Base-by-base conservation (phyloP, 805 yeast species). In the Yarrowia sp. region DNA sequence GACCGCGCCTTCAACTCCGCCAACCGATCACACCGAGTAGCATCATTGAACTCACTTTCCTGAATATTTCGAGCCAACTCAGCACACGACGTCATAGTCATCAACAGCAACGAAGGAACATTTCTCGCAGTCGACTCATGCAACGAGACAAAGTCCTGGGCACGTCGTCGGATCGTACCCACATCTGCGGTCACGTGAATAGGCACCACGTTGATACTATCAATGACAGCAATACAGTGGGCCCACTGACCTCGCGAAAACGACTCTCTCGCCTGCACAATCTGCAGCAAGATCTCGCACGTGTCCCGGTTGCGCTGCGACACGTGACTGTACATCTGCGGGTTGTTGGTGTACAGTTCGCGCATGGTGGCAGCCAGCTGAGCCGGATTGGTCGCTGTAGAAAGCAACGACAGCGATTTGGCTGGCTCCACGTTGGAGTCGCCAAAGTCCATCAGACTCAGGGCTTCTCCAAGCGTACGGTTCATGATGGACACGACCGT, bases 41-140 rank as follows among this genome's bases (percentile, higher is more conserved):
- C 71, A 8, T 81, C 78, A 41, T 79, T 78, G 69, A 77, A 84
- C 35, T 71, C 73, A 65, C 80, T 77, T 13, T 73, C 70, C 31
- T 69, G 70, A 17, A 75, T 66, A 17, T 64, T 28, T 68, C 79
- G 78, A 64, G 83, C 80, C 66, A 87, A 74, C 66, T 84, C 86
- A 6, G 89, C 83, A 63, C 90, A 80, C 72, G 90, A 84, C 35
- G 86, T 84, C 96, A 93, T 89, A 4, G 89, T 84, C 77, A 92
- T 87, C 18, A 92, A 81, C 68, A 95, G 80, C 67, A 93, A 75
- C 61, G 85, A 84, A 4, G 98, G 97, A 61, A 95, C 81, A 69
- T 88, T 90, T 74, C 89, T 86, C 42, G 91, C 81, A 43, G 95
- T 78, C 67, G 86, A 81, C 68, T 88, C 93, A 74, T 90, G 87